Evolutionary conservation across 2,329 filamentous ascomycete genomes (phyloP).

Genomic region (Tolypocladium nubicola): DNA sequence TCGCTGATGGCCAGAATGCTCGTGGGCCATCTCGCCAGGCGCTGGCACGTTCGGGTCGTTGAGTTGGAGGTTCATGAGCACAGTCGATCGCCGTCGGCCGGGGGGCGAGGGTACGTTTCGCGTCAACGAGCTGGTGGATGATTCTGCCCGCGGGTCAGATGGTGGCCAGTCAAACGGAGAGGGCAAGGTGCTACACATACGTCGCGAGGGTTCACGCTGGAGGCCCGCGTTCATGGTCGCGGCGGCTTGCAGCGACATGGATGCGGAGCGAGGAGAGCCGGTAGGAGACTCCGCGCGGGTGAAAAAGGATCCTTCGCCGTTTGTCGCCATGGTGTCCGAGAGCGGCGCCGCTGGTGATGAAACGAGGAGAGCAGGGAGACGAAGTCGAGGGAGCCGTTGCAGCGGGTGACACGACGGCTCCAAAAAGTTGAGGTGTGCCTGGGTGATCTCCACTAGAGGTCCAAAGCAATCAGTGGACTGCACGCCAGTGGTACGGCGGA

Average conservation of each 20-base stretch:
- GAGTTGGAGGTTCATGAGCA: conserved; percentile 63
- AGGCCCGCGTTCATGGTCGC: conserved; percentile 70
- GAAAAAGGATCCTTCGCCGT: conserved; percentile 12
- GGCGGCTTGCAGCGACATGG: conserved; percentile 63
- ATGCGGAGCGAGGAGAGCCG: conserved; percentile 52
- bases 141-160: conserved; percentile 22
- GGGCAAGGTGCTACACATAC: conserved; percentile 27
- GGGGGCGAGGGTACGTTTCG: conserved; percentile 33
- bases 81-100: conserved; percentile 53
- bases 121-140: conserved; percentile 40
- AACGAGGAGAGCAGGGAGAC: background rate
- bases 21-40: conserved; percentile 57
- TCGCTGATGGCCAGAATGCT: conserved; percentile 18
- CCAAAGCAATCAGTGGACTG: background rate
- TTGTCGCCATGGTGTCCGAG: conserved; percentile 16
- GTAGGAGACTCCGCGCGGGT: conserved; percentile 39
- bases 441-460: background rate
- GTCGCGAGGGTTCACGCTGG: conserved; percentile 50
- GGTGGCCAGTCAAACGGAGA: background rate
- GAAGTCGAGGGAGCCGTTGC: background rate
- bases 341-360: background rate
- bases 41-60: conserved; percentile 59
- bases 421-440: background rate
- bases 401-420: background rate
- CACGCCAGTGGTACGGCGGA: background rate